Conservation (phyloP, 345 rosid species). For the Gossypioides kirkii region DNA sequence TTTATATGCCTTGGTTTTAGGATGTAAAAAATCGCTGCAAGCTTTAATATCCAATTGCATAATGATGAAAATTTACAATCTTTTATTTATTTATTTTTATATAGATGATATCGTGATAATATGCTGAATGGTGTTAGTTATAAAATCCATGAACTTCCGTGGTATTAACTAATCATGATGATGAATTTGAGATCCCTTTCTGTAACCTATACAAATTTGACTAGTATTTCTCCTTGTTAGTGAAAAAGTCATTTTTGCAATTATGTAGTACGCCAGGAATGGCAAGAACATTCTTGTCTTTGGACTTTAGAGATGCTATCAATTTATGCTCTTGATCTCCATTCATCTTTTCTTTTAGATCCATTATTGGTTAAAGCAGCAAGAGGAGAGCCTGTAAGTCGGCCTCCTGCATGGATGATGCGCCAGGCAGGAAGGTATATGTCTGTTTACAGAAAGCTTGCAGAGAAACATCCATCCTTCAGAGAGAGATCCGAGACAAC, state of each 20-base stretch:
- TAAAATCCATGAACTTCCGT: background rate
- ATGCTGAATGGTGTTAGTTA: background rate
- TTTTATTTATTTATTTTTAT: background rate
- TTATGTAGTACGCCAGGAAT: background rate
- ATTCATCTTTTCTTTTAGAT: slow-evolving; percentile 38
- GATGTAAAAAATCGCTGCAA: background rate
- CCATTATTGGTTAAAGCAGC: slow-evolving; percentile 90
- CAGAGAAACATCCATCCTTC: slow-evolving; percentile 89
- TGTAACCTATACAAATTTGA: background rate
- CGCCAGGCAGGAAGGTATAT: slow-evolving; percentile 98
- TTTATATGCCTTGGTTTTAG: background rate
- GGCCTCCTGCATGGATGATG: slow-evolving; percentile 99
- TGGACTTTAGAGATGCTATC: background rate
- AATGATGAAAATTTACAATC: background rate
- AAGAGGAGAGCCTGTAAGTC: slow-evolving; percentile 61
- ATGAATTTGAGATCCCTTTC: background rate
- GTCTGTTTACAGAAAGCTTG: slow-evolving; percentile 94
- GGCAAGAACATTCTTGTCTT: background rate
- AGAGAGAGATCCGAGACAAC: slow-evolving; percentile 92
- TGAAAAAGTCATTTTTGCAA: slow-evolving; percentile 19
- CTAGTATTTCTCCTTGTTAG: background rate
- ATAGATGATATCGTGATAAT: background rate
- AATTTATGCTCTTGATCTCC: background rate
- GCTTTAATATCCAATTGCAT: background rate
- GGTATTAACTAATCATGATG: background rate